phyloP scores from a whole-genome alignment of 139 green algal genomes.

The Chlorella ohadii region DNA sequence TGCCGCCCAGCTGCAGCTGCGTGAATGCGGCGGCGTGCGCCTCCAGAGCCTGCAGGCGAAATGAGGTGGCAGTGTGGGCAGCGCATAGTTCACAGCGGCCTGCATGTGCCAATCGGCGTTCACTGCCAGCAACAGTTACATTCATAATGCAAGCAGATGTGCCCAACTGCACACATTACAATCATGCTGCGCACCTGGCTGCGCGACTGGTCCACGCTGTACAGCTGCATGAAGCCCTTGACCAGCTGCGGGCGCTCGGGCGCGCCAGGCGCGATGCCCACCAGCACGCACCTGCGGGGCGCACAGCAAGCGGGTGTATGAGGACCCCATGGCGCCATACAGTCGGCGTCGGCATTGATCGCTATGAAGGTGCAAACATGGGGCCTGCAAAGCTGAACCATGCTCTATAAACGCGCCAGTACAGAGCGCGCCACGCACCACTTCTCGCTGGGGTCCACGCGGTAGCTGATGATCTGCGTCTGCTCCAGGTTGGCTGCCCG shows the following conservation, averaged over 20 bases:
- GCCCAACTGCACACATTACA: too few relatives aligned
- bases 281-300: conserved; percentile 66
- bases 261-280: conserved; percentile 95
- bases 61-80: too few relatives aligned
- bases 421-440: conserved; percentile 74
- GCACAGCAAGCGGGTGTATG: neutral
- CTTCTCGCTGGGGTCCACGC: conserved; percentile 86
- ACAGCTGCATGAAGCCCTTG: conserved; percentile 99
- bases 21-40: conserved; percentile 96
- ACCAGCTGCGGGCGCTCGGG: conserved; percentile 95
- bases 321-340: too few relatives aligned
- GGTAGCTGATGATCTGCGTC: conserved; percentile 99
- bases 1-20: conserved; percentile 76
- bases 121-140: too few relatives aligned
- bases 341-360: too few relatives aligned
- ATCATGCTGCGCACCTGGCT: conserved; percentile 67
- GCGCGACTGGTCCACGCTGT: conserved; percentile 94
- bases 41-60: conserved; percentile 93
- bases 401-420: too few relatives aligned
- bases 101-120: too few relatives aligned
- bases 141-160: too few relatives aligned
- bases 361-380: too few relatives aligned
- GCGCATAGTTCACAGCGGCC: too few relatives aligned
- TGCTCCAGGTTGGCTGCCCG: conserved; percentile 92
- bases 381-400: too few relatives aligned